phyloP scores from a whole-genome alignment of 1,284 basidiomycete species.

The Grifola frondosa region DNA sequence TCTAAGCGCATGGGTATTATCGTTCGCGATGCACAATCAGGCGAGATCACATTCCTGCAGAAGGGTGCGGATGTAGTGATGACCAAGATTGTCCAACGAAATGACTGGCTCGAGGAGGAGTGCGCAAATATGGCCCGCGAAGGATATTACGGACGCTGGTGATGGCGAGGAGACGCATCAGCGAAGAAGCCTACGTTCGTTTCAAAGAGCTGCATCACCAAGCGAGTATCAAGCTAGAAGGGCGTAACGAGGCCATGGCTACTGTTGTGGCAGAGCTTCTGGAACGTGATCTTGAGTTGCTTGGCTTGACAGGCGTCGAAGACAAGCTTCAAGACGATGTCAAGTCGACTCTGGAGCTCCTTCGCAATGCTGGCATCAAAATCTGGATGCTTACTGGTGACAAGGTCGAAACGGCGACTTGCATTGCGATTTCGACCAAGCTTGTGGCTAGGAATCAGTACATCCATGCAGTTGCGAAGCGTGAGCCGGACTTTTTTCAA shows the following conservation, averaged over 20 bases:
- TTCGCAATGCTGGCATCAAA: constrained; percentile 96
- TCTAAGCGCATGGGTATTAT: constrained; percentile 99
- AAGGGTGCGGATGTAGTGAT: constrained; percentile 99
- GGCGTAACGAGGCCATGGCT: constrained; percentile 80
- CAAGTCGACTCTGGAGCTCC: constrained; percentile 87
- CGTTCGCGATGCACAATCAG: constrained; percentile 74
- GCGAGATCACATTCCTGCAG: constrained; percentile 88
- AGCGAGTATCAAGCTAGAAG: constrained; percentile 78
- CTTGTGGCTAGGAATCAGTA: constrained; percentile 96
- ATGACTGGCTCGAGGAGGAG: constrained; percentile 99
- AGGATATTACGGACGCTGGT: constrained; percentile 93
- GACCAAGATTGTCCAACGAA: constrained; percentile 90
- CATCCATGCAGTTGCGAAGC: constrained; percentile 94
- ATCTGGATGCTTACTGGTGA: constrained; percentile 99
- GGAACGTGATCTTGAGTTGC: constrained; percentile 87
- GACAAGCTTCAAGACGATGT: constrained; percentile 99
- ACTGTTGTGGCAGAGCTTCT: constrained; percentile 75
- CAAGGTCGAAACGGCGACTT: constrained; percentile 98
- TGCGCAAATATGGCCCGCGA: constrained; percentile 98
- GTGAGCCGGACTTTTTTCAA: too few species aligned
- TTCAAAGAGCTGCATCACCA: constrained; percentile 79
- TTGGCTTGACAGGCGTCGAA: constrained; percentile 96
- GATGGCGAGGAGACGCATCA: constrained; percentile 81
- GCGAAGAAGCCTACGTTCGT: constrained; percentile 64
- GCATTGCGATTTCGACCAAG: constrained; percentile 97